Conservation (phyloP, 495 filamentous ascomycete genomes). For the Oidiodendron maius region DNA sequence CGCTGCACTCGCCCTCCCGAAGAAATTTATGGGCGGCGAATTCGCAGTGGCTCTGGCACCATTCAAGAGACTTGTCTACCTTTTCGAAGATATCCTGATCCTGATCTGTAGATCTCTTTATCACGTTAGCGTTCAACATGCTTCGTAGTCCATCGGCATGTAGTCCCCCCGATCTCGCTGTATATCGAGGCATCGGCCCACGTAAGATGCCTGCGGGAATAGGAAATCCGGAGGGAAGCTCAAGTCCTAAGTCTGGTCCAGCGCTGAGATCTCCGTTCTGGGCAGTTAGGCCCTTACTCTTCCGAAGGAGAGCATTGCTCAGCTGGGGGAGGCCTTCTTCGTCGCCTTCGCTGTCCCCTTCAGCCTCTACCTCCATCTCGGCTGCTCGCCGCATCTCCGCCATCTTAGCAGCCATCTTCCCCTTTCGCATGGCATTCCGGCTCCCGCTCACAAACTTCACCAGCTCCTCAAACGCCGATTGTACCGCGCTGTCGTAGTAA, state of each 20-base stretch:
- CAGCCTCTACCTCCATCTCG: constrained; percentile 43
- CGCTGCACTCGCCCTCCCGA: constrained; percentile 71
- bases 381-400: constrained; percentile 47
- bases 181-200: constrained; percentile 15
- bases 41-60: constrained; percentile 74
- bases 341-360: constrained; percentile 34
- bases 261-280: constrained; percentile 2
- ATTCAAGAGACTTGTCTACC: constrained; percentile 70
- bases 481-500: constrained; percentile 83
- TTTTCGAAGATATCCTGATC: constrained; percentile 57
- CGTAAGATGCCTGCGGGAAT: constrained; percentile 3
- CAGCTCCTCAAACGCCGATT: constrained; percentile 70
- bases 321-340: constrained; percentile 7
- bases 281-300: not conserved
- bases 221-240: constrained; percentile 1
- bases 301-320: not conserved
- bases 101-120: constrained; percentile 17
- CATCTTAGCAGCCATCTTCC: constrained; percentile 62
- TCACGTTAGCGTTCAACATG: constrained; percentile 9
- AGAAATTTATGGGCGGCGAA: constrained; percentile 82
- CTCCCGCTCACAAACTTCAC: constrained; percentile 75
- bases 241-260: constrained; percentile 1
- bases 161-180: constrained; percentile 5
- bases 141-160: constrained; percentile 2
- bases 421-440: constrained; percentile 76